Evolutionary conservation across 371 early-diverging fungal genomes (phyloP), one percentile per base, ranked within the genome.

Genomic region (Mucor plumbeus): DNA sequence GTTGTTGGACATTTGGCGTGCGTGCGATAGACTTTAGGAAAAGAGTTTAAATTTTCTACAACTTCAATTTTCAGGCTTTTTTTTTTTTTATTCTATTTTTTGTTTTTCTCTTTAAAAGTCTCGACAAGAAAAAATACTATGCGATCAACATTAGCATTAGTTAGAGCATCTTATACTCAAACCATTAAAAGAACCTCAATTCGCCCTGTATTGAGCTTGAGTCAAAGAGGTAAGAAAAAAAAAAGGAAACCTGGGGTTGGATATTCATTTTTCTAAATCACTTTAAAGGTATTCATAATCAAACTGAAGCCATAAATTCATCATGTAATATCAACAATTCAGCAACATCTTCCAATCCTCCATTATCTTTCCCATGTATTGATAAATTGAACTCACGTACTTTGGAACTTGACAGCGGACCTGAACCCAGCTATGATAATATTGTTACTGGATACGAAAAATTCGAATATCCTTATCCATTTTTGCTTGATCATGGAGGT

Each of bases 401-500:
- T 26, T 81, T 81, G 39, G 88, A 88, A 7, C 83, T 94, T 38
- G 88, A 90, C 67, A 87, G 84, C 8, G 95, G 94, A 0, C 96
- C 96, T 13, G 96, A 95, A 65, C 95, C 95, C 0, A 85, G 89
- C 21, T 96, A 96, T 79, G 90, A 90, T 67, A 92, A 92, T 62
- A 85, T 94, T 1, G 91, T 93, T 38, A 90, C 92, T 0, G 96
- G 96, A 39, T 95, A 94, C 79, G 80, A 85, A 55, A 75, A 83
- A 14, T 95, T 86, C 71, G 80, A 83, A 54, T 85, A 92, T 78
- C 58, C 70, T 7, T 61, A 85, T 34, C 92, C 93, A 5, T 95
- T 95, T 69, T 69, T 87, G 14, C 77, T 93, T 53, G 92, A 93
- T 67, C 90, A 95, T 64, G 97, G 97, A 43, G 96, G 96, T 15